These are phyloP conservation scores for Ascochyta pisi DNA, from an alignment of 2,329 filamentous ascomycete genomes.

Conservation along the genomic window DNA sequence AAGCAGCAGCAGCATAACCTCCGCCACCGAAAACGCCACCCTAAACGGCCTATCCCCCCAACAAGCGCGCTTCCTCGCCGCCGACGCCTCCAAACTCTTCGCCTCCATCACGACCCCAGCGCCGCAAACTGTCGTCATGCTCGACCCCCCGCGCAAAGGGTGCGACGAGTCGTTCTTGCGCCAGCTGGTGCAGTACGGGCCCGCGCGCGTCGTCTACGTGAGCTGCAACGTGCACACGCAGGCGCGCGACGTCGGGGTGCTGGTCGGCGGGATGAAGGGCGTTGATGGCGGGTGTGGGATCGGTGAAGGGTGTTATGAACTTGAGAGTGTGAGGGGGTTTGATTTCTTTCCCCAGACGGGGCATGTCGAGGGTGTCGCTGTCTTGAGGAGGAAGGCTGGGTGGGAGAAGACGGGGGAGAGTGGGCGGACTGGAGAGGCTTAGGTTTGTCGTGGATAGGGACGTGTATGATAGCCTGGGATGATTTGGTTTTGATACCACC, in stretches of 20 bases:
- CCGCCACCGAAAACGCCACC: constrained; percentile 77
- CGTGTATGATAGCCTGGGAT: neutral
- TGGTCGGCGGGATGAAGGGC: constrained; percentile 73
- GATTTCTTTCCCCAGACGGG: constrained; percentile 94
- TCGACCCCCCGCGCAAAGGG: constrained; percentile 96
- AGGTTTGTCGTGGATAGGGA: too few relatives aligned
- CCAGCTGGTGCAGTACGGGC: constrained; percentile 80
- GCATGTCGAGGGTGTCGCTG: constrained; percentile 70
- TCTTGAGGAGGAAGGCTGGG: constrained; percentile 55
- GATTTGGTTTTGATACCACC: too few relatives aligned
- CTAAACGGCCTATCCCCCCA: constrained; percentile 73
- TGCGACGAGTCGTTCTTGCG: constrained; percentile 84
- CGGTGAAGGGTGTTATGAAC: constrained; percentile 68
- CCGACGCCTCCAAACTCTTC: constrained; percentile 86
- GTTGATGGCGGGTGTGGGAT: constrained; percentile 44
- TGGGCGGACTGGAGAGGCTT: neutral
- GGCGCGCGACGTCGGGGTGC: constrained; percentile 86
- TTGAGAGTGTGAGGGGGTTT: constrained; percentile 90
- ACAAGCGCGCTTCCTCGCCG: constrained; percentile 84
- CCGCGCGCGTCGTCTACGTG: constrained; percentile 86
- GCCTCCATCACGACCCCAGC: constrained; percentile 74
- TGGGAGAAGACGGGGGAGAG: neutral
- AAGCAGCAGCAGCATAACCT: constrained; percentile 76
- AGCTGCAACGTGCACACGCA: constrained; percentile 99
- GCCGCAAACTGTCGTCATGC: constrained; percentile 87